phyloP scores from a whole-genome alignment of 2,329 filamentous ascomycete species.

The Fusarium globosum region DNA sequence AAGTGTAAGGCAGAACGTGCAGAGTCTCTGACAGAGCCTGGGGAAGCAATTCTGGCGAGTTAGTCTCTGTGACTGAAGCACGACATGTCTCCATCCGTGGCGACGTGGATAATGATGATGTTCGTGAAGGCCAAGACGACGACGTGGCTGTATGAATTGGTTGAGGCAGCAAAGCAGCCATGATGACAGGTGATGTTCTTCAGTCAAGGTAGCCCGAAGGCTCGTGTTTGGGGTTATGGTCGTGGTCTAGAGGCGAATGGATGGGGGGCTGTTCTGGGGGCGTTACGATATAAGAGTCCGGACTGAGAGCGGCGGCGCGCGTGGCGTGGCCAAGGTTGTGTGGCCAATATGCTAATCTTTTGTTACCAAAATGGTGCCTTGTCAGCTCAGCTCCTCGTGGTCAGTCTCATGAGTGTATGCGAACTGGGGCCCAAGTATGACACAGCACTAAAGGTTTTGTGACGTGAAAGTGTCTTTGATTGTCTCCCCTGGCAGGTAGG shows the following conservation, averaged over 20 bases:
- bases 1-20: slow-evolving; percentile 55
- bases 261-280: slow-evolving; percentile 30
- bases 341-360: slow-evolving; percentile 38
- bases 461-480: slow-evolving; percentile 33
- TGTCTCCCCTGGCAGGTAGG: slow-evolving; percentile 23
- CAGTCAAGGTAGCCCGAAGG: background rate
- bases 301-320: slow-evolving; percentile 32
- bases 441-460: slow-evolving; percentile 16
- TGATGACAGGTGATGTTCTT: slow-evolving; percentile 10
- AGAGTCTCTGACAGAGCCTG: slow-evolving; percentile 35
- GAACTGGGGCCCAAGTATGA: slow-evolving; percentile 15
- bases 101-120: slow-evolving; percentile 28
- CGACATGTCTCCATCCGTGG: slow-evolving; percentile 24
- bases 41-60: slow-evolving; percentile 27
- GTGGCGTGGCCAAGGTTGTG: slow-evolving; percentile 39
- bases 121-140: slow-evolving; percentile 24
- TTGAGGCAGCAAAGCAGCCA: slow-evolving; percentile 37
- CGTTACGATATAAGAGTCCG: slow-evolving; percentile 41
- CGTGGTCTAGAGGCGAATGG: slow-evolving; percentile 13
- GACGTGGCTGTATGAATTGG: slow-evolving; percentile 24
- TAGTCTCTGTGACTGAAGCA: slow-evolving; percentile 7
- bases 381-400: slow-evolving; percentile 30
- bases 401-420: slow-evolving; percentile 16
- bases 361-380: slow-evolving; percentile 25
- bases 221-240: slow-evolving; percentile 12